A percentile compares a stretch with the other conserved stretches of the same genome.
These are phyloP conservation scores for Fusarium albosuccineum DNA, from an alignment of 2,329 filamentous ascomycete genomes.

Conservation along the genomic window DNA sequence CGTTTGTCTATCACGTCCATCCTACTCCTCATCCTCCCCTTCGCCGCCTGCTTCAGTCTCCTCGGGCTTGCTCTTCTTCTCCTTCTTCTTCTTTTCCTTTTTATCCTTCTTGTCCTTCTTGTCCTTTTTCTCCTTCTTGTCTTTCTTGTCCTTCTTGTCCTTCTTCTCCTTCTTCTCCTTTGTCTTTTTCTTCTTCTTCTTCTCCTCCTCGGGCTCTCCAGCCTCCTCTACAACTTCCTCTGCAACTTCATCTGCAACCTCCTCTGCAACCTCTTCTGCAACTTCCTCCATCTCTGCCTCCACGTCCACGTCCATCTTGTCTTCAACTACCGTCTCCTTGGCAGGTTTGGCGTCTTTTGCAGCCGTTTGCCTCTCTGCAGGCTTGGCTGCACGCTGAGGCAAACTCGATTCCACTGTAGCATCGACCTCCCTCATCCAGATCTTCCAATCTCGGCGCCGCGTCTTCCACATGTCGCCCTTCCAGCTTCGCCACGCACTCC, in stretches of 20 bases:
- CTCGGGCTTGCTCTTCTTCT: constrained; percentile 21
- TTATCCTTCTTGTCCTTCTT: constrained; percentile 18
- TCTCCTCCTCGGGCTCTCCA: constrained; percentile 5
- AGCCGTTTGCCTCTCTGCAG: constrained; percentile 17
- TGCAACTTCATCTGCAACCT: constrained; percentile 1
- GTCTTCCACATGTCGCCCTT: constrained; percentile 70
- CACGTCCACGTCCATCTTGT: constrained; percentile 26
- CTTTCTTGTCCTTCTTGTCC: constrained; percentile 11
- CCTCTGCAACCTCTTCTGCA: constrained; percentile 3
- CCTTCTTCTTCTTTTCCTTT: constrained; percentile 15
- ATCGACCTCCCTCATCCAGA: constrained; percentile 66
- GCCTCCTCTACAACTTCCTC: constrained; percentile 4
- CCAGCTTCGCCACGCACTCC: constrained; percentile 70
- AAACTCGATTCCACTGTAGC: constrained; percentile 37
- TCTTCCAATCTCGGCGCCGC: constrained; percentile 66
- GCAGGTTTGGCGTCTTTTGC: constrained; percentile 1
- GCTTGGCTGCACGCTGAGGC: constrained; percentile 30
- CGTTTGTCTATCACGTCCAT: constrained; percentile 9
- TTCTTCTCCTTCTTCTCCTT: constrained; percentile 2
- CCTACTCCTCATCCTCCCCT: constrained; percentile 25
- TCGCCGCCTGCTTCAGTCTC: constrained; percentile 16
- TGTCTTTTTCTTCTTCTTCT: constrained; percentile 5
- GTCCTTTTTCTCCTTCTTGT: constrained; percentile 17
- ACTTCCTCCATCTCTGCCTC: constrained; percentile 13
- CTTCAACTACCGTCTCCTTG: constrained; percentile 12